A percentile compares a stretch with the other conserved stretches of the same genome.
Evolutionary conservation across 768 basidiomycete species (phyloP).

Genomic region (Termitomyces sp.): DNA sequence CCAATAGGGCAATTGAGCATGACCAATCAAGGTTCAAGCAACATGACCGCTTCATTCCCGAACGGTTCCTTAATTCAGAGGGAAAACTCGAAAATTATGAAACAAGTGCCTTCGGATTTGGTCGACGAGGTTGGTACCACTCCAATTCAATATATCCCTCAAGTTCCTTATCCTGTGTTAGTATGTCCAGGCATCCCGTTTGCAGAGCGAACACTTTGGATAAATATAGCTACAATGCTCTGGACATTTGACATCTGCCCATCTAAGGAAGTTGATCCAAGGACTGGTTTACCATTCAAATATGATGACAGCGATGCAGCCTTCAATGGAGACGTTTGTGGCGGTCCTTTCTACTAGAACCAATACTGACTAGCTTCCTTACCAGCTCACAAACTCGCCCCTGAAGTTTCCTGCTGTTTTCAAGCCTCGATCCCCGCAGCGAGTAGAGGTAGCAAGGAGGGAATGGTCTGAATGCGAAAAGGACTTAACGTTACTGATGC

Average conservation of each 20-base stretch:
- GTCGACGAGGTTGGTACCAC: background rate
- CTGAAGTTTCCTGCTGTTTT: background rate
- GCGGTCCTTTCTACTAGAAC: too few species aligned
- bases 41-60: background rate
- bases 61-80: background rate
- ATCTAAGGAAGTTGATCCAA: background rate
- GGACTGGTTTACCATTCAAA: background rate
- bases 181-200: background rate
- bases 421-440: background rate
- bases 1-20: background rate
- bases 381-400: background rate
- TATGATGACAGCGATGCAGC: background rate
- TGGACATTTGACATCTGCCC: background rate
- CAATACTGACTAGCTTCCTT: background rate
- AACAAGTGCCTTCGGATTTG: background rate
- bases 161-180: background rate
- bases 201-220: background rate
- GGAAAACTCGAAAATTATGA: background rate
- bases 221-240: background rate
- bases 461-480: background rate
- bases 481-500: background rate
- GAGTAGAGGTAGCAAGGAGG: background rate
- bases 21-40: background rate
- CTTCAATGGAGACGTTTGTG: background rate
- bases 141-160: background rate